Evolutionary conservation across 1,284 basidiomycete species (phyloP).

Genomic region (Golubevia pallescens): DNA sequence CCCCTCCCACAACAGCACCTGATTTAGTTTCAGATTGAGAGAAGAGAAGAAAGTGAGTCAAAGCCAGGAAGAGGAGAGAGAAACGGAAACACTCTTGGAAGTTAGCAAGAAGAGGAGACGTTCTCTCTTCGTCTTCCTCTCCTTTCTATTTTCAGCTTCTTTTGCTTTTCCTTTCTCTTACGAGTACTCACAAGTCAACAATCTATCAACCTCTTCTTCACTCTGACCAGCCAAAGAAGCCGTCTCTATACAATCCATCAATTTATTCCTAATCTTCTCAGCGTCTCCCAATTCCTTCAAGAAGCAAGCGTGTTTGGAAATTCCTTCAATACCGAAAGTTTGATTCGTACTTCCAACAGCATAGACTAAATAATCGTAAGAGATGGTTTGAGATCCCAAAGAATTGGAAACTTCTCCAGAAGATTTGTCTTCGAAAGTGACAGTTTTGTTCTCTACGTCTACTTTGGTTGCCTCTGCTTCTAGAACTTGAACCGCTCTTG

Average conservation of each 20-base stretch:
- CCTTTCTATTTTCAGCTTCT: no score
- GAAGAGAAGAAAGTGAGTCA: no score
- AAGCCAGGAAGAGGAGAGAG: not conserved
- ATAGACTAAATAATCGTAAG: constrained; percentile 58
- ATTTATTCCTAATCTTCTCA: constrained; percentile 41
- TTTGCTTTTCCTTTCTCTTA: no score
- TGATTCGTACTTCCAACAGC: constrained; percentile 52
- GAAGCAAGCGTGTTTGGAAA: constrained; percentile 55
- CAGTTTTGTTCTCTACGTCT: constrained; percentile 52
- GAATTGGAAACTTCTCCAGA: not conserved
- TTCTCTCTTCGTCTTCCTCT: no score
- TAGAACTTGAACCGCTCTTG: constrained; percentile 50
- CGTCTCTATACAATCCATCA: constrained; percentile 45
- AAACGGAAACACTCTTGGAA: no score
- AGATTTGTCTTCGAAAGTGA: constrained; percentile 44
- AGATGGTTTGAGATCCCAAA: constrained; percentile 18
- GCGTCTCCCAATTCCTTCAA: constrained; percentile 56
- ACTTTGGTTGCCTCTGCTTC: constrained; percentile 54
- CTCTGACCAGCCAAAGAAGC: constrained; percentile 45
- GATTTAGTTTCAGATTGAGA: no score
- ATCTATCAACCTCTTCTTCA: constrained; percentile 51
- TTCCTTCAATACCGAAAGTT: constrained; percentile 56
- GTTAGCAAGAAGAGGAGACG: no score
- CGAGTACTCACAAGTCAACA: constrained; percentile 19
- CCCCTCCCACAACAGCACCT: not conserved